A percentile compares a stretch with the other conserved stretches of the same genome.
Evolutionary conservation across 345 rosid genomes (phyloP).

Genomic region (Mallotus nudiflorus): DNA sequence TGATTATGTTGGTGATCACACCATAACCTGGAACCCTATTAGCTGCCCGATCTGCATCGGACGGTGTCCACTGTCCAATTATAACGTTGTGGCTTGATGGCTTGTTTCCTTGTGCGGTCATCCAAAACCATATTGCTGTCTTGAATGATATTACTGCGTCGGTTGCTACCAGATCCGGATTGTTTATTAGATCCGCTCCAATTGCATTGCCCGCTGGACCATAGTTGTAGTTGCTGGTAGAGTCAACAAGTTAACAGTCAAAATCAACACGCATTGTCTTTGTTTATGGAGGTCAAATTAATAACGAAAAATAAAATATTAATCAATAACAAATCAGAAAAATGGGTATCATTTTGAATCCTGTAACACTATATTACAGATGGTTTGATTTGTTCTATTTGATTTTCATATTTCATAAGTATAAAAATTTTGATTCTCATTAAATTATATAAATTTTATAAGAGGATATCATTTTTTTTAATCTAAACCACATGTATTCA

Average conservation of each 20-base stretch:
- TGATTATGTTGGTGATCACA: constrained; percentile 43
- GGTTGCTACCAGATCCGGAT: constrained; percentile 57
- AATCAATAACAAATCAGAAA: too few species aligned
- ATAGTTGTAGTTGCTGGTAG: constrained; percentile 51
- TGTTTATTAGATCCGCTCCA: constrained; percentile 38
- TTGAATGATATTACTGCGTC: constrained; percentile 41
- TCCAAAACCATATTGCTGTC: constrained; percentile 47
- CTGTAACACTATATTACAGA: too few species aligned
- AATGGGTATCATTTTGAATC: too few species aligned
- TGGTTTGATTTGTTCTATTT: too few species aligned
- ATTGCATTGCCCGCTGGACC: constrained; percentile 50
- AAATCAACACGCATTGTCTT: neutral
- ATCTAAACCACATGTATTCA: too few species aligned
- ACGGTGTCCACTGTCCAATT: constrained; percentile 35
- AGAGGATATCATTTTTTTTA: too few species aligned
- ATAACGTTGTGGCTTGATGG: constrained; percentile 42
- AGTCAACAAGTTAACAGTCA: constrained; percentile 15
- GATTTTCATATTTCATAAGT: too few species aligned
- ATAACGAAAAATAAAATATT: too few species aligned
- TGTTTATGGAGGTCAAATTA: too few species aligned
- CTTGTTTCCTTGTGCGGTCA: constrained; percentile 42
- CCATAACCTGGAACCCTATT: constrained; percentile 36
- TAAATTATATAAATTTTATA: too few species aligned
- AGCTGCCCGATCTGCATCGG: constrained; percentile 27
- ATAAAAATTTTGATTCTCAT: too few species aligned